Percentiles rank a stretch among this genome's conserved stretches.
Conservation (phyloP, 2,329 filamentous ascomycete species). For the Uncinocarpus reesii region DNA sequence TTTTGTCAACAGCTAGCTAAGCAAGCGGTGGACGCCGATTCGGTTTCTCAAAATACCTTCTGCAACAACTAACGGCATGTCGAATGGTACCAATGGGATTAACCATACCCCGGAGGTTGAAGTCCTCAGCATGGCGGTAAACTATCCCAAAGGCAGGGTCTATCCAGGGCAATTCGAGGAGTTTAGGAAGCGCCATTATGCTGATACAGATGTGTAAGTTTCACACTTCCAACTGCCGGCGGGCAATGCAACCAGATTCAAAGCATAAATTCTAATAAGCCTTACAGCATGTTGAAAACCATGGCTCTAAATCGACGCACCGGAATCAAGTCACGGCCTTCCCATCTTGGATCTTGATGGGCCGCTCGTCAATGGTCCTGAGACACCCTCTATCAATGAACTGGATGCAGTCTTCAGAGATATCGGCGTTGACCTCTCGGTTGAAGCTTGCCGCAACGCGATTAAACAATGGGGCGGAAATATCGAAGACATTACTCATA, state of each 20-base stretch:
- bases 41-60: background rate
- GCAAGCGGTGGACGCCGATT: too few relatives aligned
- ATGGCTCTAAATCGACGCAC: constrained; percentile 4
- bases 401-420: constrained; percentile 1
- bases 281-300: constrained; percentile 1
- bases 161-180: constrained; percentile 2
- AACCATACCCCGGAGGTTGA: background rate
- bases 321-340: constrained; percentile 4
- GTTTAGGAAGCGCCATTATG: constrained; percentile 6
- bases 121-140: constrained; percentile 2
- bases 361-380: background rate
- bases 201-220: constrained; percentile 7
- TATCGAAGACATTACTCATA: constrained; percentile 2
- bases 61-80: too few relatives aligned
- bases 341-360: background rate
- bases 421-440: background rate
- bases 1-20: too few relatives aligned
- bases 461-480: background rate
- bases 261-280: background rate
- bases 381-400: constrained; percentile 6
- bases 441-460: constrained; percentile 1
- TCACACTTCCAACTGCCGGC: background rate
- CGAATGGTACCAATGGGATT: background rate
- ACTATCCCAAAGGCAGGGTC: constrained; percentile 4
- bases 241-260: background rate